Conservation (phyloP, 2,329 filamentous ascomycete species). For the Chalaropsis thielavioides region DNA sequence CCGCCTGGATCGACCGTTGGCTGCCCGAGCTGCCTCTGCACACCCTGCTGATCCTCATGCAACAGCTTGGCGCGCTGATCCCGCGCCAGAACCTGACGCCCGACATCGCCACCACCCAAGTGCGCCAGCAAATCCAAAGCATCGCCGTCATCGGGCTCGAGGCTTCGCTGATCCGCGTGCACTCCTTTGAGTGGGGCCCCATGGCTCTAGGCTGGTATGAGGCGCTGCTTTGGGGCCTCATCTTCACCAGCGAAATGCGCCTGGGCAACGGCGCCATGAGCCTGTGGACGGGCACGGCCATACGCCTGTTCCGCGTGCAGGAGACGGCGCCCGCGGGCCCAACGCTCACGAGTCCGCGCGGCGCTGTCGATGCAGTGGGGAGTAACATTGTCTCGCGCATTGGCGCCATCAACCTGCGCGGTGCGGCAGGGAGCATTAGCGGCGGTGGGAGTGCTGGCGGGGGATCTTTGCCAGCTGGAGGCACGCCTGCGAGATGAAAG, state of each 20-base stretch:
- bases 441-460: not conserved
- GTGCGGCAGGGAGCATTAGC: slow-evolving; percentile 21
- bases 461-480: not conserved
- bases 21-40: slow-evolving; percentile 82
- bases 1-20: slow-evolving; percentile 85
- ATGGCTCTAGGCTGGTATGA: slow-evolving; percentile 91
- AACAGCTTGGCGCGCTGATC: slow-evolving; percentile 46
- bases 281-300: slow-evolving; percentile 71
- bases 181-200: slow-evolving; percentile 89
- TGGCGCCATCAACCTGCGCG: slow-evolving; percentile 60
- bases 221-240: slow-evolving; percentile 81
- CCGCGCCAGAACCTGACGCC: slow-evolving; percentile 34
- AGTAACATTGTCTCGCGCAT: slow-evolving; percentile 80
- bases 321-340: slow-evolving; percentile 69
- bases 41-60: slow-evolving; percentile 65
- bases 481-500: not conserved
- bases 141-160: slow-evolving; percentile 59
- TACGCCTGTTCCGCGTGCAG: slow-evolving; percentile 81
- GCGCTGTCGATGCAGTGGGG: slow-evolving; percentile 84
- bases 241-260: slow-evolving; percentile 83
- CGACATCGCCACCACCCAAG: slow-evolving; percentile 32
- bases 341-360: slow-evolving; percentile 67
- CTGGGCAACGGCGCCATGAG: slow-evolving; percentile 69
- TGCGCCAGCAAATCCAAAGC: slow-evolving; percentile 41
- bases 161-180: slow-evolving; percentile 57